Base-by-base conservation (phyloP, 2,329 filamentous ascomycete genomes). In the Thelonectria discophora region DNA sequence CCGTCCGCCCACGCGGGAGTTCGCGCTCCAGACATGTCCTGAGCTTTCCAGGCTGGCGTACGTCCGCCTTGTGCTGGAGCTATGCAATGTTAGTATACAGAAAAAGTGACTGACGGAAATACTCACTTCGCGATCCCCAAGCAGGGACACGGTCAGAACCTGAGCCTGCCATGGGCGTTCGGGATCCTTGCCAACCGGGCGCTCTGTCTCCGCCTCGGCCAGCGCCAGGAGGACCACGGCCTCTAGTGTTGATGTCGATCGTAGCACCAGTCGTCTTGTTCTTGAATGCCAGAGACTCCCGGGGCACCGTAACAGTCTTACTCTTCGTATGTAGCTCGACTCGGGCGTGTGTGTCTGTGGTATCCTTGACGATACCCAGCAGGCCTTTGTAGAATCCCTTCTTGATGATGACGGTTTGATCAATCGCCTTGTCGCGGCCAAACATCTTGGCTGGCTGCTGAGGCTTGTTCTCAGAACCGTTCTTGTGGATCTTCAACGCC, bases 291-390 rank as follows among this genome's bases (percentile, higher is more conserved):
- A 99, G 80, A 59, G 90, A 87, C 11, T 91, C 89, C 74, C 96
- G 96, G 18, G 88, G 86, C 37, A 98, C 87, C 8, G 90, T 93
- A 64, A 98, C 88, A 15, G 92, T 90, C 82, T 97, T 98, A 79
- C 89, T 92, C 81, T 97, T 97, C 6, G 94, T 94, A 75, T 98
- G 94, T 40, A 99, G 81, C 78, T 99, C 95, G 43, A 99, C 91
- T 65, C 94, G 90, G 30, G 93, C 94, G 72, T 91, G 88, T 3
- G 87, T 87, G 70, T 96, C 94, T 7, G 92, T 97, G 1, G 94
- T 91, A 74, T 98, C 94, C 75, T 97, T 97, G 70, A 99, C 94
- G 67, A 97, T 97, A 70, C 95, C 95, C 43, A 98, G 82, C 45
- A 97, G 84, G 58, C 94, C 94, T 79, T 99, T 99, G 82, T 94